phyloP scores from a whole-genome alignment of 495 filamentous ascomycete genomes.

The Podospora comata region DNA sequence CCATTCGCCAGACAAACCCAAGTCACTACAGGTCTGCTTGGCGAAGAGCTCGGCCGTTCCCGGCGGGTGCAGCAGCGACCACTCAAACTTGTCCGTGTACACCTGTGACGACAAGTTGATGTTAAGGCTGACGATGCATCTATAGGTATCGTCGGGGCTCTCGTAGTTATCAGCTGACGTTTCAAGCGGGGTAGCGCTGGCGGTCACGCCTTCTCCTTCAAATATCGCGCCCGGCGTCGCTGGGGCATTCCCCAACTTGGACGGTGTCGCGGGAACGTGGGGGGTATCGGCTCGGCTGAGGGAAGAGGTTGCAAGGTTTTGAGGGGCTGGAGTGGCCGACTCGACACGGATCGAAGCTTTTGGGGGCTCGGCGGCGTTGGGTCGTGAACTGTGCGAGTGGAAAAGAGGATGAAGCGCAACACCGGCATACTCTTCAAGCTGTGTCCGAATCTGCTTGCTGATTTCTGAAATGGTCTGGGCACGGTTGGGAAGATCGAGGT shows the following conservation, averaged over 20 bases:
- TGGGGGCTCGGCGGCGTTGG: conserved; percentile 39
- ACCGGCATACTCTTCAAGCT: conserved; percentile 93
- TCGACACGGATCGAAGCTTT: conserved; percentile 28
- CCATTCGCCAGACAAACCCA: conserved; percentile 90
- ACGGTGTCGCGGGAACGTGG: conserved; percentile 31
- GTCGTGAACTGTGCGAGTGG: conserved; percentile 53
- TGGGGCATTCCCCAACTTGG: conserved; percentile 23
- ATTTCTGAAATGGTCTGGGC: conserved; percentile 68
- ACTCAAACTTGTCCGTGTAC: conserved; percentile 97
- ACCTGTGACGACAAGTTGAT: conserved; percentile 90
- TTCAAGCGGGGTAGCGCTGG: conserved; percentile 28
- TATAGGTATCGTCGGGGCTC: conserved; percentile 87
- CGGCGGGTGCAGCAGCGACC: conserved; percentile 89
- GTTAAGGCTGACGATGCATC: conserved; percentile 84
- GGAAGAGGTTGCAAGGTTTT: conserved; percentile 21
- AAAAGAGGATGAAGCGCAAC: conserved; percentile 92
- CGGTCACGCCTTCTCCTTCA: conserved; percentile 28
- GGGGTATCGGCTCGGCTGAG: conserved; percentile 50
- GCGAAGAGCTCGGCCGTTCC: conserved; percentile 92
- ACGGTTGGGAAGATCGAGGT: conserved; percentile 83
- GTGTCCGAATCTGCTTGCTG: conserved; percentile 87
- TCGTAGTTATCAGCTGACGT: conserved; percentile 22
- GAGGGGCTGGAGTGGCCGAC: conserved; percentile 42
- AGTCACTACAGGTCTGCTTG: conserved; percentile 83
- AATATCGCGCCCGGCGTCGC: conserved; percentile 22